phyloP scores from a whole-genome alignment of 805 yeast genomes.

The Wickerhamiella slavikovae region DNA sequence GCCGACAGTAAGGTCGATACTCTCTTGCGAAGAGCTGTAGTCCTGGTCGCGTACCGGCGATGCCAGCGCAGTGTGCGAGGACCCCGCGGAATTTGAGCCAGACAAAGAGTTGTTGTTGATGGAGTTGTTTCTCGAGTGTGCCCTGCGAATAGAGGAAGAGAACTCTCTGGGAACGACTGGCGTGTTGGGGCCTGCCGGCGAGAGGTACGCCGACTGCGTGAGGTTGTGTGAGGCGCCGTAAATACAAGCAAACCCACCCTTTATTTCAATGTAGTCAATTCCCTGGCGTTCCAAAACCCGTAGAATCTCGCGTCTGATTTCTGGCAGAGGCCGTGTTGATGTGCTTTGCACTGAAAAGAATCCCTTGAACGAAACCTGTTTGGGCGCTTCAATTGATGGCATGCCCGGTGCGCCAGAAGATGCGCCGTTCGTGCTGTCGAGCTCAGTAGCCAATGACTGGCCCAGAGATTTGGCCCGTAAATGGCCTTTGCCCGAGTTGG shows the following conservation, averaged over 20 bases:
- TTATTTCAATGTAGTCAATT: constrained; percentile 69
- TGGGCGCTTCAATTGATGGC: constrained; percentile 90
- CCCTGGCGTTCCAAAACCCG: constrained; percentile 55
- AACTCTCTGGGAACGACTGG: too few relatives aligned
- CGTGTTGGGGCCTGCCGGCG: constrained; percentile 5
- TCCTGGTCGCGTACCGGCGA: constrained; percentile 8
- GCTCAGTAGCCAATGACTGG: neutral
- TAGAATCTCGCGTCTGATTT: constrained; percentile 68
- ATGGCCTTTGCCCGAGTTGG: constrained; percentile 1
- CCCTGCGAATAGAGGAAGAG: constrained; percentile 1
- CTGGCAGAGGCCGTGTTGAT: constrained; percentile 76
- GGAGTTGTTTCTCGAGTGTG: neutral
- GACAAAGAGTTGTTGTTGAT: neutral
- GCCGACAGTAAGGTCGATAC: constrained; percentile 15
- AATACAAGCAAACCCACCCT: constrained; percentile 81
- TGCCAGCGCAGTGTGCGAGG: too few relatives aligned
- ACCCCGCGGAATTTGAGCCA: constrained; percentile 1
- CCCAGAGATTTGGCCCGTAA: constrained; percentile 8
- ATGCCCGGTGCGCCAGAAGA: constrained; percentile 51
- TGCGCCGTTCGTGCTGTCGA: neutral
- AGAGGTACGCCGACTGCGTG: constrained; percentile 6
- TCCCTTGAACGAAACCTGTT: constrained; percentile 76
- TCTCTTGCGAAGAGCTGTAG: constrained; percentile 16
- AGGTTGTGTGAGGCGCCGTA: constrained; percentile 24
- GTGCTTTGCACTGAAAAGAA: constrained; percentile 90